Percentiles rank a stretch among this genome's conserved stretches.
Evolutionary conservation across 2,329 filamentous ascomycete species (phyloP).

Genomic region (Pseudogymnoascus sp.): DNA sequence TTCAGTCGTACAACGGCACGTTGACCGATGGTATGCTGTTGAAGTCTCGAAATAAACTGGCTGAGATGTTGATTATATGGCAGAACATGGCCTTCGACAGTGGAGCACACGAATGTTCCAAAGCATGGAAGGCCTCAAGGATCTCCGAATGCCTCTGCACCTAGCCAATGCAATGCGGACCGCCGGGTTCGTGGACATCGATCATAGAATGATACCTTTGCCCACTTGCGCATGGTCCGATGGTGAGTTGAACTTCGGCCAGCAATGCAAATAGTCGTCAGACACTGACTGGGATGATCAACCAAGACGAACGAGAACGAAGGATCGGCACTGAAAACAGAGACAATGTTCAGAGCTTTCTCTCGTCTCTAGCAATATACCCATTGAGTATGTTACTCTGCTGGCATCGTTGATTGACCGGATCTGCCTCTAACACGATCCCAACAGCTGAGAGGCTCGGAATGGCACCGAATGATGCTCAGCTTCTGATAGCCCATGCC

Average conservation of each 20-base stretch:
- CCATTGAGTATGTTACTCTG: constrained; percentile 40
- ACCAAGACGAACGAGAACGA: constrained; percentile 42
- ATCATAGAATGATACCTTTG: constrained; percentile 57
- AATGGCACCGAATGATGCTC: constrained; percentile 52
- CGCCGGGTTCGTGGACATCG: constrained; percentile 62
- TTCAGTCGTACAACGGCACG: constrained; percentile 80
- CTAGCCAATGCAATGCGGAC: constrained; percentile 34
- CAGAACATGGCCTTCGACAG: constrained; percentile 56
- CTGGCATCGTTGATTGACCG: constrained; percentile 12
- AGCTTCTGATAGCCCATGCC: constrained; percentile 51
- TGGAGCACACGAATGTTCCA: constrained; percentile 63
- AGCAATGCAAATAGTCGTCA: background rate
- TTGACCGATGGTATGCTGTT: constrained; percentile 51
- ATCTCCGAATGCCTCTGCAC: constrained; percentile 57
- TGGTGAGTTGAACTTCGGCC: constrained; percentile 40
- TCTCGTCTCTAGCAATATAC: constrained; percentile 50
- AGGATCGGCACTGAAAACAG: constrained; percentile 49
- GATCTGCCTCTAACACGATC: background rate
- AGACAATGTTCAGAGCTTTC: constrained; percentile 47
- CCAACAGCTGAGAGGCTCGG: constrained; percentile 30
- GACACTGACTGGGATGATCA: background rate
- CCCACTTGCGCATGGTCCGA: constrained; percentile 65
- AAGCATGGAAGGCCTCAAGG: constrained; percentile 56
- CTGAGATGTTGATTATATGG: constrained; percentile 12
- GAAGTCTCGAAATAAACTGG: constrained; percentile 7